Conservation (phyloP, 2,329 filamentous ascomycete species). For the Huntiella moniliformis region DNA sequence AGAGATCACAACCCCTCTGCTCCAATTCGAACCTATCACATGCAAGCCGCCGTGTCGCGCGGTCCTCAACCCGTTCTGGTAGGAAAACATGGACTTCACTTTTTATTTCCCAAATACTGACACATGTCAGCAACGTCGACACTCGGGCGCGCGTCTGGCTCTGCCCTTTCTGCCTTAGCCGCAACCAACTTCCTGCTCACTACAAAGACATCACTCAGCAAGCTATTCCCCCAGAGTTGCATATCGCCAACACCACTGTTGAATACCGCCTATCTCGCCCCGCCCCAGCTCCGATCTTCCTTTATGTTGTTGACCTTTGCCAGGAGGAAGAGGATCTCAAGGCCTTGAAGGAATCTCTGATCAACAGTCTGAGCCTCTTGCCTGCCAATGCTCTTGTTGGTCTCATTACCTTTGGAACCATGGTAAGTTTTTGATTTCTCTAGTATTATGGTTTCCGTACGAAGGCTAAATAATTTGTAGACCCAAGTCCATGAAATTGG, state of each 20-base stretch:
- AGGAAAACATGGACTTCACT: constrained; percentile 14
- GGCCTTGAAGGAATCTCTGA: constrained; percentile 67
- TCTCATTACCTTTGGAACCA: constrained; percentile 77
- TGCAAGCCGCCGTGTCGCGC: constrained; percentile 94
- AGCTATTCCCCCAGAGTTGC: constrained; percentile 66
- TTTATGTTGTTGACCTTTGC: constrained; percentile 76
- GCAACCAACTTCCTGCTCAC: constrained; percentile 65
- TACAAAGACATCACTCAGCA: constrained; percentile 81
- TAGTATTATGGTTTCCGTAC: not conserved
- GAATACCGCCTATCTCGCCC: constrained; percentile 68
- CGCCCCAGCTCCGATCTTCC: constrained; percentile 70
- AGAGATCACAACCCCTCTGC: constrained; percentile 72
- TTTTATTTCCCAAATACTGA: constrained; percentile 4
- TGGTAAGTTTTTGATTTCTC: constrained; percentile 36
- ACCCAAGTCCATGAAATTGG: constrained; percentile 95
- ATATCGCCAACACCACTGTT: constrained; percentile 71
- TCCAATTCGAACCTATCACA: constrained; percentile 90
- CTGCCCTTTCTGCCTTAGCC: constrained; percentile 70
- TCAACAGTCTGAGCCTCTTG: constrained; percentile 67
- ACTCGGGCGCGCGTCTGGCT: constrained; percentile 73
- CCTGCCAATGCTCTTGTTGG: constrained; percentile 69
- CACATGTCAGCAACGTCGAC: constrained; percentile 49
- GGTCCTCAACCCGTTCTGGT: constrained; percentile 95
- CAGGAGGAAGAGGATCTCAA: constrained; percentile 74
- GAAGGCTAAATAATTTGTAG: constrained; percentile 23